These are phyloP conservation scores for Aspergillus leporis DNA, from an alignment of 495 filamentous ascomycete genomes.

Conservation along the genomic window DNA sequence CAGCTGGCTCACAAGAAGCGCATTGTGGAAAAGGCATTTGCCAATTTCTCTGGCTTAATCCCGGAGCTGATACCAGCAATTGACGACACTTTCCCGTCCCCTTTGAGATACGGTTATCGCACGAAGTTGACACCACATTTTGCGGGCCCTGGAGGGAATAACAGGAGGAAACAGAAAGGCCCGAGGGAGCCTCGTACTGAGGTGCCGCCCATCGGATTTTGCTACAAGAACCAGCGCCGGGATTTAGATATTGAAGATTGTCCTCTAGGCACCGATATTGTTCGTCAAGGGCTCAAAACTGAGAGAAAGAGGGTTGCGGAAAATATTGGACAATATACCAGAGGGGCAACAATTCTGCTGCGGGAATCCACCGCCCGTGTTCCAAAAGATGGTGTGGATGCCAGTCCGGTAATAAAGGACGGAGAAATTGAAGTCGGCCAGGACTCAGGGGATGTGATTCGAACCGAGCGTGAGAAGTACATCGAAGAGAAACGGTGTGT, in stretches of 20 bases:
- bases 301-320: conserved; percentile 70
- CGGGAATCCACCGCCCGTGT: conserved; percentile 80
- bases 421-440: conserved; percentile 19
- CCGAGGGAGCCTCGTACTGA: conserved; percentile 38
- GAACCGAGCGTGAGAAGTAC: conserved; percentile 44
- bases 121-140: conserved; percentile 98
- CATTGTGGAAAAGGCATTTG: conserved; percentile 89
- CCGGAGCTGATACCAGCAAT: conserved; percentile 75
- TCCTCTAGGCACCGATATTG: conserved; percentile 85
- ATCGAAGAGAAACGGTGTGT: conserved; percentile 81
- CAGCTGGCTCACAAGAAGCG: conserved; percentile 82
- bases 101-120: conserved; percentile 87
- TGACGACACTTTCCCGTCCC: conserved; percentile 83
- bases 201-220: conserved; percentile 88
- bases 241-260: conserved; percentile 97
- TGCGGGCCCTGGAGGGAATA: conserved; percentile 59
- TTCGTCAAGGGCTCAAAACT: conserved; percentile 70
- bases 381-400: conserved; percentile 42
- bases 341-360: conserved; percentile 84
- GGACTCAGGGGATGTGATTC: conserved; percentile 41
- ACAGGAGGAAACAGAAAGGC: conserved; percentile 39
- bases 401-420: conserved; percentile 15
- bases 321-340: conserved; percentile 69
- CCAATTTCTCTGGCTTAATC: conserved; percentile 80
- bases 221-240: conserved; percentile 66